Evolutionary conservation across 495 filamentous ascomycete species (phyloP), one percentile per base, ranked within the genome.

Genomic region (Usnea hakonensis): DNA sequence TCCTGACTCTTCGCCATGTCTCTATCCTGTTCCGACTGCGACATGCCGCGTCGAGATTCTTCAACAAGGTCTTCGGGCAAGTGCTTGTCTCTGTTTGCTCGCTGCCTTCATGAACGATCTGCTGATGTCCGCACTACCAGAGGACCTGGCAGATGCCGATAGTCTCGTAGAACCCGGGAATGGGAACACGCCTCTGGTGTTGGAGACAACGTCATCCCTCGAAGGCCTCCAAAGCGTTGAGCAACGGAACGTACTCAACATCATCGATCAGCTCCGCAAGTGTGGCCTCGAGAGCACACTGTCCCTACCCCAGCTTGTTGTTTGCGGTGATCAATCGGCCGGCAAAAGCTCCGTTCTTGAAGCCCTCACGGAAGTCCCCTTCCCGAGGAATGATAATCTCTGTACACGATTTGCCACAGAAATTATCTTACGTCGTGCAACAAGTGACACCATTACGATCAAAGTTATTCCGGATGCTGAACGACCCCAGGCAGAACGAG

Each of bases 291-390:
- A 58, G 55, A 58, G 55, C 55, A 37, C 55, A 35, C 21, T 58
- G 55, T 58, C 55, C 28, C 77, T 90, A 0, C 89, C 89, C 0
- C 85, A 90, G 62, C 75, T 92, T 26, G 78, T 90, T n/a, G 87
- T 90, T 21, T 85, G 85, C 58, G 87, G 88, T 2, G 81, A 87
- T 66, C 86, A 88, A 64, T 87, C 84, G 0, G 79, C 81, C 21
- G 87, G 88, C 5, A 90, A 90, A 64, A 87, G 84, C 67, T 90
- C 86, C 0, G 85, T 90, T 0, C 78, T 90, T 0, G 86, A 90
- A 71, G 87, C 85, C 0, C 83, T 92, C 57, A 85, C 86, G 1
- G 79, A 83, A 40, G 81, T 90, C 26, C 80, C 81, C 0, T 90
- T 91, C 63, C 85, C 87, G 0, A 68, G 77, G 26, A 80, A 86